These are phyloP conservation scores for Bipolaris sorokiniana DNA, from an alignment of 2,329 filamentous ascomycete genomes.

Conservation along the genomic window DNA sequence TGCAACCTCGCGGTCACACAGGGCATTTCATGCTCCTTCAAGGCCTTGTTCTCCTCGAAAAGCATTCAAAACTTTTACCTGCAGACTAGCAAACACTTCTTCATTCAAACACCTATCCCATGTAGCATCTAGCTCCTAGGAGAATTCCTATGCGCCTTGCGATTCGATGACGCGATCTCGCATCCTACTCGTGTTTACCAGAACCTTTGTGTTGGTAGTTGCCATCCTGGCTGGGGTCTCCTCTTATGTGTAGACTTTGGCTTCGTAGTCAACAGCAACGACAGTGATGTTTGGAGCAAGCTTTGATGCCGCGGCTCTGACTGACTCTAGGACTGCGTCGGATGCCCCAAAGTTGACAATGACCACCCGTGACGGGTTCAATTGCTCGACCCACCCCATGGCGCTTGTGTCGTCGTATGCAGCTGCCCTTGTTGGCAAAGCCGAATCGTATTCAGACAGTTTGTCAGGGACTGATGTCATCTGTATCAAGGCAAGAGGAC, in stretches of 20 bases:
- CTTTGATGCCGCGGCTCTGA: background rate
- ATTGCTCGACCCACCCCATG: background rate
- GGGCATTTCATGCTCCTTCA: slow-evolving; percentile 2
- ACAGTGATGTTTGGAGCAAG: background rate
- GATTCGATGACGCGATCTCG: slow-evolving; percentile 2
- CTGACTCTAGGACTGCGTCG: background rate
- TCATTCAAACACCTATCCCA: background rate
- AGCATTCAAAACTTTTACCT: background rate
- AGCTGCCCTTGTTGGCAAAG: background rate
- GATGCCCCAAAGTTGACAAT: slow-evolving; percentile 1
- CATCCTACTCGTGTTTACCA: background rate
- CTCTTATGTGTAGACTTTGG: background rate
- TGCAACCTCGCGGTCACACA: background rate
- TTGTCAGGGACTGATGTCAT: background rate
- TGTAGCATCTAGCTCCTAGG: background rate
- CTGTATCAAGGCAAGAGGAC: background rate
- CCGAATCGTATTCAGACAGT: background rate
- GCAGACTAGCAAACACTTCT: background rate
- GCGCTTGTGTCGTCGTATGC: background rate
- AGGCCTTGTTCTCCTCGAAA: background rate
- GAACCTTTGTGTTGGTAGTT: background rate
- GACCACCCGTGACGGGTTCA: background rate
- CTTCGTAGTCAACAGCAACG: slow-evolving; percentile 3
- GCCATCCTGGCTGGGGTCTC: background rate
- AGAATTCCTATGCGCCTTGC: background rate